Evolutionary conservation across 108 stramenopile species (phyloP).

Genomic region (Fistulifera solaris): DNA sequence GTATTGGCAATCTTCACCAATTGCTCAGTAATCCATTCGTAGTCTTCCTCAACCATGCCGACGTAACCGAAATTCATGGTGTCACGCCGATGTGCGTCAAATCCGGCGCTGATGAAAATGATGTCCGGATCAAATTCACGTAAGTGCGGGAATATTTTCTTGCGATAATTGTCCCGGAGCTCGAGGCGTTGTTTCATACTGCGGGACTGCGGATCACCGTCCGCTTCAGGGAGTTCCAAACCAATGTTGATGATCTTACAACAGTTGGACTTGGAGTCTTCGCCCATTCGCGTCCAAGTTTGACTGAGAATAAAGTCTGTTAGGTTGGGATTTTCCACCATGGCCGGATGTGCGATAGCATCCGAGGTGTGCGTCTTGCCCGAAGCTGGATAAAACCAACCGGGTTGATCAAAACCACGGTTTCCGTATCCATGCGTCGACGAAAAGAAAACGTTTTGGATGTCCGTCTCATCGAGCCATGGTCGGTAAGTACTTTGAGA

Average conservation of each 20-base stretch:
- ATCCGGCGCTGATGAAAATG: conserved; percentile 97
- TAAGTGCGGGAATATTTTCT: conserved; percentile 65
- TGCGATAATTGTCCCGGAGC: conserved; percentile 79
- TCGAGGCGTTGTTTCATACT: conserved; percentile 79
- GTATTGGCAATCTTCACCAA: conserved; percentile 89
- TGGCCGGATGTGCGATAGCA: conserved; percentile 41
- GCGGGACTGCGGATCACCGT: conserved; percentile 41
- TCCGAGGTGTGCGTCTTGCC: conserved; percentile 61
- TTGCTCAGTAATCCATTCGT: conserved; percentile 93
- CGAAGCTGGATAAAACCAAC: conserved; percentile 88
- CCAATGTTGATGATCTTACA: conserved; percentile 86
- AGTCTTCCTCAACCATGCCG: conserved; percentile 96
- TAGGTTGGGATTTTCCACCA: conserved; percentile 59
- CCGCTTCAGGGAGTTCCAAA: conserved; percentile 56
- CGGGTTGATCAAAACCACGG: conserved; percentile 63
- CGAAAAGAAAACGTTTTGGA: conserved; percentile 86
- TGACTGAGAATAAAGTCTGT: conserved; percentile 76
- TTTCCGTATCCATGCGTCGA: conserved; percentile 89
- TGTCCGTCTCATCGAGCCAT: conserved; percentile 86
- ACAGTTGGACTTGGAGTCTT: conserved; percentile 62
- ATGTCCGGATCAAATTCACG: conserved; percentile 93
- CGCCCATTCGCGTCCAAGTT: conserved; percentile 79
- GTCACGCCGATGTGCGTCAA: conserved; percentile 93
- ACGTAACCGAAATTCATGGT: conserved; percentile 90
- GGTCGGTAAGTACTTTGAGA: conserved; percentile 69